These are phyloP conservation scores for Arabidopsis suecica DNA, from an alignment of 345 rosid genomes.

Conservation along the genomic window DNA sequence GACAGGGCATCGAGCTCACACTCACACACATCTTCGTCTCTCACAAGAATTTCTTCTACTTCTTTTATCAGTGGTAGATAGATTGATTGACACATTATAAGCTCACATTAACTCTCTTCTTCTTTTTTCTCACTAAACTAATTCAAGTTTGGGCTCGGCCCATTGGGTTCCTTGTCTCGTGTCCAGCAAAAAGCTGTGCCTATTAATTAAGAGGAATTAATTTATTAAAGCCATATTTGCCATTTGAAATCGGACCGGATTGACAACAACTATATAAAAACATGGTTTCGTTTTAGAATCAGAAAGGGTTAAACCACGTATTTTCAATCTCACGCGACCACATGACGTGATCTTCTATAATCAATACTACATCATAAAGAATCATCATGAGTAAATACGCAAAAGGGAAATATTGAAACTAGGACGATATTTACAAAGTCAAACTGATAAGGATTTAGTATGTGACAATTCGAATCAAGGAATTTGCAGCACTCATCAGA, in stretches of 20 bases:
- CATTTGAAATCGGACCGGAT: background rate
- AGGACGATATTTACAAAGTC: conserved; percentile 28
- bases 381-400: background rate
- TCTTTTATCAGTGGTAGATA: conserved; percentile 54
- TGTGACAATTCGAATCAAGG: conserved; percentile 9
- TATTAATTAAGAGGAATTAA: background rate
- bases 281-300: background rate
- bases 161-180: background rate
- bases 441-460: conserved; percentile 21
- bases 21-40: conserved; percentile 43
- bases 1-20: conserved; percentile 36
- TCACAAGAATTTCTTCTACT: conserved; percentile 41
- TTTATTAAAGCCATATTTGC: background rate
- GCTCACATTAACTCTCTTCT: background rate
- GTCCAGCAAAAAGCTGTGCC: background rate
- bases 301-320: background rate
- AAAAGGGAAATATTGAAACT: background rate
- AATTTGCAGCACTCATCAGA: background rate
- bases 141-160: conserved; percentile 10
- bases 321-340: conserved; percentile 8
- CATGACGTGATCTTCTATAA: conserved; percentile 22
- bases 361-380: background rate
- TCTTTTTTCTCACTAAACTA: background rate
- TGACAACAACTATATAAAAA: background rate
- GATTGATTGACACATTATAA: background rate